Base-by-base conservation (phyloP, 1,139 yeast species). In the Candida tunisiensis region DNA sequence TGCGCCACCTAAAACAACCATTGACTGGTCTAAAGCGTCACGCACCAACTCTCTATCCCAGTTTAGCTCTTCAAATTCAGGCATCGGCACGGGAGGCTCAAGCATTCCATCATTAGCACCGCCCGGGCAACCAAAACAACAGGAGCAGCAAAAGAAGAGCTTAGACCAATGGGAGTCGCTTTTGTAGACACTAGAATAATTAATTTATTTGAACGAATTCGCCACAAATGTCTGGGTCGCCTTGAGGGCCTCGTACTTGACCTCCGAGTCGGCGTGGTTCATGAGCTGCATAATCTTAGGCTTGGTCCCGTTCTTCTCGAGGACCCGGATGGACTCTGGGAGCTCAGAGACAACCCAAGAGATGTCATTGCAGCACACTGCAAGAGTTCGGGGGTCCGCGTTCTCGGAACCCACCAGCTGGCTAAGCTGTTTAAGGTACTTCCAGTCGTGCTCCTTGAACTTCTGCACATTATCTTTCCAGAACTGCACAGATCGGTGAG, bases 221-320 rank as follows among this genome's bases (percentile, higher is more conserved):
- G 94, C 82, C 32, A 88, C 92, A 45, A 88, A 69, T 33, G 75
- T 68, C 58, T 91, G 98, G 14, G 94, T 80, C 1, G 96, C 83
- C 51, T 79, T 80, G 46, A 88, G 67, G 2, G 98, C 96, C 57
- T 88, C 94, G 49, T 77, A 88, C 49, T 88, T 80, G 41, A 88
- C 85, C 44, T 82, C 92, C 22, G 85, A 65, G 49, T 83, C 91
- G 23, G 74, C 68, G 31, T 74, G 74, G 41, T 74, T 80, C 69
- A 88, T 74, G 38, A 83, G 62, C 35, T 69, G 67, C 96, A 91
- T 85, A 35, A 91, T 67, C 51, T 72, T 69, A 15, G 77, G 58
- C 60, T 88, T 82, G 45, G 71, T 65, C 19, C 71, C 70, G 22
- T 51, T 47, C 32, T 60, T 53, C 32, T 58, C 61, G 30, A 75